Conservation (phyloP, 805 yeast genomes). For the Kuraishia ogatae region DNA sequence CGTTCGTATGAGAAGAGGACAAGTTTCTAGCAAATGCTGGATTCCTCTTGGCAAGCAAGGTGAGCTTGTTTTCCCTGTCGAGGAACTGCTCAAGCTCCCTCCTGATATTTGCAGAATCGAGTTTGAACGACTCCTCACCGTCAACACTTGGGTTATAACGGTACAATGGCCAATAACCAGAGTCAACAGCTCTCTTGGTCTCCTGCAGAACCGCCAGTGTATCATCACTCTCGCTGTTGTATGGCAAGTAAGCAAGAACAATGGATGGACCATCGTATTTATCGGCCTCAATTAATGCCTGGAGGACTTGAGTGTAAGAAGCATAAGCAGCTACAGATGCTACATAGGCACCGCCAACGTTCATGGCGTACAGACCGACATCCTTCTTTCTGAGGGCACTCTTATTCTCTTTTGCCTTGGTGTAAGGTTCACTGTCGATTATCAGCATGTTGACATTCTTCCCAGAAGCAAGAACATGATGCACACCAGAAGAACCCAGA, state of each 20-base stretch:
- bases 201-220: slow-evolving; percentile 73
- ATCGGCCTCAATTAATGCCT: slow-evolving; percentile 87
- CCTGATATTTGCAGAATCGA: slow-evolving; percentile 79
- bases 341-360: slow-evolving; percentile 80
- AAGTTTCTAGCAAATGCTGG: slow-evolving; percentile 76
- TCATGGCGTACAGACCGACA: slow-evolving; percentile 91
- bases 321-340: slow-evolving; percentile 93
- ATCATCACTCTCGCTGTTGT: slow-evolving; percentile 50
- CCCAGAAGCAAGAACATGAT: slow-evolving; percentile 67
- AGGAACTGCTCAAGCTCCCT: slow-evolving; percentile 71
- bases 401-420: slow-evolving; percentile 26
- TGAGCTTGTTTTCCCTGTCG: slow-evolving; percentile 83
- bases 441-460: slow-evolving; percentile 76
- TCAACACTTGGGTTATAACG: slow-evolving; percentile 64
- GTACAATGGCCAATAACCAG: slow-evolving; percentile 96
- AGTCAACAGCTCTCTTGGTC: slow-evolving; percentile 82
- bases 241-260: slow-evolving; percentile 85
- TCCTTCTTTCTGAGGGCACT: slow-evolving; percentile 71
- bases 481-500: slow-evolving; percentile 86
- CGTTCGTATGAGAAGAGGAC: slow-evolving; percentile 51
- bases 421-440: slow-evolving; percentile 76
- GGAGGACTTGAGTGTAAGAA: slow-evolving; percentile 86
- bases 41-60: slow-evolving; percentile 58
- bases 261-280: slow-evolving; percentile 85
- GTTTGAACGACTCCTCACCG: slow-evolving; percentile 51